phyloP scores from a whole-genome alignment of 176 grass and related monocot genomes.

The Secale cereale region DNA sequence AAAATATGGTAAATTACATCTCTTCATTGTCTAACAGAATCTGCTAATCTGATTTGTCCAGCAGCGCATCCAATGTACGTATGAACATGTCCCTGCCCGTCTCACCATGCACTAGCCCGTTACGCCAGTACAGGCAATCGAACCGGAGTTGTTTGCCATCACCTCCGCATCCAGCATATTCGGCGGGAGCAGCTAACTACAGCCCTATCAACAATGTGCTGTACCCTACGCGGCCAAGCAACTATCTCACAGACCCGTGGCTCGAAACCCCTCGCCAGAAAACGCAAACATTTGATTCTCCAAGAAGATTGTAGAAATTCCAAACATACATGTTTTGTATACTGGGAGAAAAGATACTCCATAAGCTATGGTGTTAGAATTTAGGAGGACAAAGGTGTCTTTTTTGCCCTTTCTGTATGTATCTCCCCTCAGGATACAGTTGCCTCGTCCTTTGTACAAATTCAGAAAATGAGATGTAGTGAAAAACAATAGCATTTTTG shows the following conservation, averaged over 20 bases:
- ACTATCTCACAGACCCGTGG: slow-evolving; percentile 44
- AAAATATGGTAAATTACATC: background rate
- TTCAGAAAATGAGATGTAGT: slow-evolving; percentile 33
- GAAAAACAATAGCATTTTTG: slow-evolving; percentile 36
- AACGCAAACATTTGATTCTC: slow-evolving; percentile 46
- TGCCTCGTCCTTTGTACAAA: slow-evolving; percentile 42
- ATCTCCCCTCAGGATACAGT: slow-evolving; percentile 28
- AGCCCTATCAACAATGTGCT: slow-evolving; percentile 70
- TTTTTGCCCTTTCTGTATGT: slow-evolving; percentile 34
- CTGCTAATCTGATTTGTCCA: slow-evolving; percentile 23
- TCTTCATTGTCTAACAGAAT: slow-evolving; percentile 18
- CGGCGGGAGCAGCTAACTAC: slow-evolving; percentile 78
- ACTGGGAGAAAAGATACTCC: slow-evolving; percentile 24
- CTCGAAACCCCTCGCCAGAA: slow-evolving; percentile 41
- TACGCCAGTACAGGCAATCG: slow-evolving; percentile 55
- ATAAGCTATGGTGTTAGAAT: slow-evolving; percentile 29
- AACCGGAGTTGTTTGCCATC: slow-evolving; percentile 91
- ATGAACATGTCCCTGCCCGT: slow-evolving; percentile 85
- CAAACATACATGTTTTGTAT: slow-evolving; percentile 7
- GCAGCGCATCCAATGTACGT: slow-evolving; percentile 43
- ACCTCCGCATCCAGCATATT: slow-evolving; percentile 83
- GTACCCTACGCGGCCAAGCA: slow-evolving; percentile 50
- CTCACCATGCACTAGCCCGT: slow-evolving; percentile 79
- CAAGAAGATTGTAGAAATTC: slow-evolving; percentile 60
- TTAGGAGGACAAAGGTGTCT: slow-evolving; percentile 7